These are phyloP conservation scores for Populus pruinosa DNA, from an alignment of 345 rosid genomes.

Conservation along the genomic window DNA sequence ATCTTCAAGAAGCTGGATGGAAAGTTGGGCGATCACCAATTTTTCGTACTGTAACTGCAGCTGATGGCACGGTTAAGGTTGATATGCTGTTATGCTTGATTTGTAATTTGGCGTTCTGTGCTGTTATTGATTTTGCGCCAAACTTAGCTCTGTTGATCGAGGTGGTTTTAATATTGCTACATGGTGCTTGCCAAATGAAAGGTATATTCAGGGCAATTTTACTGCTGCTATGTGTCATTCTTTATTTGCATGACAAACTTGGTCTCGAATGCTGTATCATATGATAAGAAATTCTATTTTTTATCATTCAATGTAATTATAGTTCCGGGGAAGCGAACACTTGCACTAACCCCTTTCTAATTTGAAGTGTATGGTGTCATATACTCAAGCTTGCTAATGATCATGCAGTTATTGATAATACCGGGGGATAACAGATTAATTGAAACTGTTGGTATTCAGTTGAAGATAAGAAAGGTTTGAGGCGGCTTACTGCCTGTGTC, in stretches of 20 bases:
- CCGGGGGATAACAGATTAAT: conserved; percentile 80
- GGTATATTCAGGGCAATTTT: neutral
- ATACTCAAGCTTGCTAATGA: neutral
- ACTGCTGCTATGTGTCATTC: neutral
- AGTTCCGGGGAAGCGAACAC: neutral
- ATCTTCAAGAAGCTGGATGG: conserved; percentile 82
- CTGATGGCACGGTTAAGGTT: conserved; percentile 97
- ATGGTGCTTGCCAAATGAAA: neutral
- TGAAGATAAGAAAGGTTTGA: conserved; percentile 65
- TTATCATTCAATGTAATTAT: neutral
- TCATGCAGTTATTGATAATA: conserved; percentile 64
- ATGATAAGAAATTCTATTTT: too few species aligned
- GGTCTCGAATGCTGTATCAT: neutral
- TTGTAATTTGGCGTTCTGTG: neutral
- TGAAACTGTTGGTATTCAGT: conserved; percentile 97
- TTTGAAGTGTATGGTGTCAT: neutral
- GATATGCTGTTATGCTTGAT: neutral
- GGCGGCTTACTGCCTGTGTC: conserved; percentile 91
- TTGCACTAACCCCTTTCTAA: neutral
- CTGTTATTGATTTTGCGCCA: neutral
- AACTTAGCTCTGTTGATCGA: neutral
- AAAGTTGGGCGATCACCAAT: conserved; percentile 77
- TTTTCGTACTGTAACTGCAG: conserved; percentile 62
- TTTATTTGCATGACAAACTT: too few species aligned
- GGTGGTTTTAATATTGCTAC: neutral